Evolutionary conservation across 306 rosid species (phyloP), one percentile per base, ranked within the genome.

Genomic region (Clitoria ternatea): DNA sequence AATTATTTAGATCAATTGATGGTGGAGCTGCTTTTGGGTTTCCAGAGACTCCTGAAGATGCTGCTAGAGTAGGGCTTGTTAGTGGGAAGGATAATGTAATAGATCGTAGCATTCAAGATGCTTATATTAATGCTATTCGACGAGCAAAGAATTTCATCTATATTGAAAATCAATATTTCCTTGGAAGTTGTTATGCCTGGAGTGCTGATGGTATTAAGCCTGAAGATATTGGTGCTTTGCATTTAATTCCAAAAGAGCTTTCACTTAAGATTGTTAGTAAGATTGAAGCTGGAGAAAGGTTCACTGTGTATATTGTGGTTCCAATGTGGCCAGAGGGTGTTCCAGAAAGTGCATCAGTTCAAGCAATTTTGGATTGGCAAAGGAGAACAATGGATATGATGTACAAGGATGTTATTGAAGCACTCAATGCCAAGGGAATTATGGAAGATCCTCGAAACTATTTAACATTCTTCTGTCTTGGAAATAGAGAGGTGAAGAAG

Each of bases 21-120:
- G 92, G 89, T 23, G 92, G 92, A 49, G 92, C 92, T 62, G 92
- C 88, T 71, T 87, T 82, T 35, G 89, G 92, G 42, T 87, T 87
- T 70, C 92, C 92, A 0, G 89, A 87, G 19, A 70, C 81, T 22
- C 92, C 92, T 6, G 90, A 85, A 73, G 89, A 85, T 7, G 92
- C 92, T 48, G 82, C 92, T 0, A 81, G 37, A 56, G 85, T 77
- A 0, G 92, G 92, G 4, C 88, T 87, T 36, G 74, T 87, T 26
- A 87, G 92, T 45, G 92, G 92, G 23, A 87, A 87, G 73, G 89
- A 87, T 56, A 87, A 75, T 33, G 82, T 87, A 47, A 83, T 87
- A 27, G 92, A 87, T 29, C 68, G 92, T 4, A 78, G 92, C 10
- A 85, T 87, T 55, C 92, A 87, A 50, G 92, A 87, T 48, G 92